phyloP scores from a whole-genome alignment of 1,284 basidiomycete genomes.

The Microbotryum scabiosae region DNA sequence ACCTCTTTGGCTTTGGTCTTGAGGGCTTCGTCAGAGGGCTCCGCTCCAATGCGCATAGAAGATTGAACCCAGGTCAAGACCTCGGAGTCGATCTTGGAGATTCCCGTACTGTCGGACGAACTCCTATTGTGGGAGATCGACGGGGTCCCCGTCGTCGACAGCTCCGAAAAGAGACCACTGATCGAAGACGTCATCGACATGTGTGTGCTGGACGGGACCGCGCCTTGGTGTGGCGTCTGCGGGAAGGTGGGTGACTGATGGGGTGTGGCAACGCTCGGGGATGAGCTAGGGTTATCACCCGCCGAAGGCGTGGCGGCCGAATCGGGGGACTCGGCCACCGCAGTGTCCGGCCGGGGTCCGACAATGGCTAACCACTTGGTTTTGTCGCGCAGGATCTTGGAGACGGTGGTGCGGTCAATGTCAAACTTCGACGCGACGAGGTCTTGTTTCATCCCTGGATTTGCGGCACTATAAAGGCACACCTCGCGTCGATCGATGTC shows the following conservation, averaged over 20 bases:
- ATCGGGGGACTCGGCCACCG: slow-evolving; percentile 27
- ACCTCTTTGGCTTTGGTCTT: slow-evolving; percentile 62
- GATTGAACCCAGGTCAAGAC: slow-evolving; percentile 56
- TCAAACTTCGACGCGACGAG: slow-evolving; percentile 66
- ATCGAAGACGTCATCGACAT: background rate
- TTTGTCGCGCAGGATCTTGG: slow-evolving; percentile 80
- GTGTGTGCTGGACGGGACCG: background rate
- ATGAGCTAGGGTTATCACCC: slow-evolving; percentile 58
- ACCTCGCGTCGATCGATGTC: slow-evolving; percentile 68
- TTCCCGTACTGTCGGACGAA: slow-evolving; percentile 39
- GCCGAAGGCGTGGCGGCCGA: slow-evolving; percentile 50
- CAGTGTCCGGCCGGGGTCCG: slow-evolving; percentile 7
- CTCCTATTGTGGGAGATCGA: background rate
- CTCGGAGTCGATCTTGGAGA: slow-evolving; percentile 62
- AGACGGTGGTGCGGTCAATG: slow-evolving; percentile 85
- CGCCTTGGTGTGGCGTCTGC: slow-evolving; percentile 20
- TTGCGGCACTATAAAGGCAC: slow-evolving; percentile 55
- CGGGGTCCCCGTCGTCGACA: background rate
- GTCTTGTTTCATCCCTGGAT: slow-evolving; percentile 50
- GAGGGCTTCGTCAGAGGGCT: slow-evolving; percentile 62
- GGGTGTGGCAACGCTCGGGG: slow-evolving; percentile 26
- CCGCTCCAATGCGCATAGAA: slow-evolving; percentile 43
- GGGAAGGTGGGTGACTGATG: slow-evolving; percentile 30
- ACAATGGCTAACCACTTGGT: slow-evolving; percentile 59
- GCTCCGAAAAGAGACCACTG: background rate